phyloP scores from a whole-genome alignment of 495 filamentous ascomycete species.

The Ascobolus immersus region DNA sequence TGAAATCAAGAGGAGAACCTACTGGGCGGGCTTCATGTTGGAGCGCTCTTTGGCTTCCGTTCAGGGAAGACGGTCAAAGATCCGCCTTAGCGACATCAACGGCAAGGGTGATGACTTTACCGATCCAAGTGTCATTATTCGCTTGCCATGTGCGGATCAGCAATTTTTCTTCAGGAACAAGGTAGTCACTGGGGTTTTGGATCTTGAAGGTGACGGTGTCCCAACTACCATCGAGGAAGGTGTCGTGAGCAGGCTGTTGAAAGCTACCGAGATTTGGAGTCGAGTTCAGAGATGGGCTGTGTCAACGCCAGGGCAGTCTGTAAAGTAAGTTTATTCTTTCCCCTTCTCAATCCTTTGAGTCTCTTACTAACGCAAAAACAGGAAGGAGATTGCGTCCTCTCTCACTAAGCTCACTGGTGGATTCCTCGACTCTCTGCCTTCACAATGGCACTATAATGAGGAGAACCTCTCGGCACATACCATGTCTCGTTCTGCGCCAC shows the following conservation, averaged over 20 bases:
- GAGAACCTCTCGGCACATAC: constrained; percentile 63
- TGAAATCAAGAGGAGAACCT: constrained; percentile 56
- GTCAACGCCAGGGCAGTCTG: constrained; percentile 16
- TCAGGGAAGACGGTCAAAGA: constrained; percentile 15
- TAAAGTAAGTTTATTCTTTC: no score
- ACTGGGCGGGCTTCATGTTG: constrained; percentile 66
- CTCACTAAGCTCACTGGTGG: constrained; percentile 33
- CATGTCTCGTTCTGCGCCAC: constrained; percentile 43
- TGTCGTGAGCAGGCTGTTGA: constrained; percentile 49
- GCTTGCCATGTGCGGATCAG: constrained; percentile 39
- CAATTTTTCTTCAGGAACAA: constrained; percentile 43
- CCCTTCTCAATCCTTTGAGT: background rate
- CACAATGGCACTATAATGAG: constrained; percentile 41
- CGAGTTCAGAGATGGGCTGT: constrained; percentile 17
- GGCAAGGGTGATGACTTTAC: background rate
- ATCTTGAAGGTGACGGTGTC: constrained; percentile 6
- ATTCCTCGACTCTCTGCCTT: constrained; percentile 42
- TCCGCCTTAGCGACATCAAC: background rate
- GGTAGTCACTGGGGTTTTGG: constrained; percentile 29
- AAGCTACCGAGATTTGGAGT: constrained; percentile 55
- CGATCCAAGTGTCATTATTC: constrained; percentile 20
- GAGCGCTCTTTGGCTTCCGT: constrained; percentile 58
- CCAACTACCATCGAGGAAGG: constrained; percentile 28
- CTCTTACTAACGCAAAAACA: no score
- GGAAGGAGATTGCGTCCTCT: no score